Evolutionary conservation across 78 protist species (phyloP).

Genomic region (Ministeria vibrans): DNA sequence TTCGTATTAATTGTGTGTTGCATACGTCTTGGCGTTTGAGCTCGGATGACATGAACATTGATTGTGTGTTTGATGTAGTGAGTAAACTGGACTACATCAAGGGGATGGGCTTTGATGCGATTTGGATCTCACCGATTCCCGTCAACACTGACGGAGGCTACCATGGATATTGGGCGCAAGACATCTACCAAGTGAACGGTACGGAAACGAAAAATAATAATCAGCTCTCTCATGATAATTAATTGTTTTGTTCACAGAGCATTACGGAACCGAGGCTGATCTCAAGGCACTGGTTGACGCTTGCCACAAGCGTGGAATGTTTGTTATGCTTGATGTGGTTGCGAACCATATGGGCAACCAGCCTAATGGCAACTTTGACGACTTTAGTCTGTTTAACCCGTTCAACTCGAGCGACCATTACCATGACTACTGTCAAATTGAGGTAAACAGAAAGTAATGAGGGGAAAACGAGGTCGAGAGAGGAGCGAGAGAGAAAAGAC

Average conservation of each 20-base stretch:
- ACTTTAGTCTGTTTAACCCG: conserved; percentile 8
- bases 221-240: no score
- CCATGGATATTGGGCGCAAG: conserved; percentile 69
- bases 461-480: no score
- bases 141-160: conserved; percentile 65
- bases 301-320: conserved; percentile 28
- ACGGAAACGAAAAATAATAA: no score
- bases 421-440: conserved; percentile 39
- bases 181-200: conserved; percentile 46
- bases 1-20: no score
- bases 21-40: no score
- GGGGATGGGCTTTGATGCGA: conserved; percentile 87
- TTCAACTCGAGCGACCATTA: conserved; percentile 35
- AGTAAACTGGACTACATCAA: conserved; percentile 84
- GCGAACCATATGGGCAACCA: conserved; percentile 64
- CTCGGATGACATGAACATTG: no score
- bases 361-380: background rate
- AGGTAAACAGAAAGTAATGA: no score
- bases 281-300: conserved; percentile 47
- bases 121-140: conserved; percentile 85
- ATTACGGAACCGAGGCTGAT: conserved; percentile 62
- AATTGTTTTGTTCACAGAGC: no score
- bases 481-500: conserved; percentile 27
- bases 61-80: no score
- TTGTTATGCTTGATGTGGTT: conserved; percentile 74